These are phyloP conservation scores for Ceratocystis harringtonii DNA, from an alignment of 2,329 filamentous ascomycete genomes.

Conservation along the genomic window DNA sequence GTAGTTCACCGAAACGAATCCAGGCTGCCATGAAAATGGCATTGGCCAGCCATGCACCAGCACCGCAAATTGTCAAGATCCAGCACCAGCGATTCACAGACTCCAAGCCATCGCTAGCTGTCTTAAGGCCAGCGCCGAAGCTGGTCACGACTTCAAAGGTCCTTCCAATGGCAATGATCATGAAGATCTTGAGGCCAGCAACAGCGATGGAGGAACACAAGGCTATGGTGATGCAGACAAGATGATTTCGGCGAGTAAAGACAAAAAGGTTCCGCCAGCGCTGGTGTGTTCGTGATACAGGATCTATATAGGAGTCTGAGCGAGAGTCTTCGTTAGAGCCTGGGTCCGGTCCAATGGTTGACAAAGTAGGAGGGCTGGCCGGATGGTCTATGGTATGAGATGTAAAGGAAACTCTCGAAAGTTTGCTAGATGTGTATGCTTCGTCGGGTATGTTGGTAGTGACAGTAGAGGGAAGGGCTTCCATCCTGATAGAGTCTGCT, in stretches of 20 bases:
- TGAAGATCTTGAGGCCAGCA: slow-evolving; percentile 47
- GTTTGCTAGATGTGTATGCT: background rate
- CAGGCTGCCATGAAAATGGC: slow-evolving; percentile 54
- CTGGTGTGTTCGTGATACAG: background rate
- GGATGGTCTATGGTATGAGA: background rate
- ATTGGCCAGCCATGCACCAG: slow-evolving; percentile 51
- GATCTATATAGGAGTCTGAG: background rate
- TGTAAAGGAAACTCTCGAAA: background rate
- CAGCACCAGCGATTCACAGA: slow-evolving; percentile 43
- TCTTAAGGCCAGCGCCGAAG: slow-evolving; percentile 43
- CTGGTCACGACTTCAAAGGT: slow-evolving; percentile 58
- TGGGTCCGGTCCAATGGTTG: background rate
- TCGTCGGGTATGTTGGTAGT: background rate
- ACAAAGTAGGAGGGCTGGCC: no score
- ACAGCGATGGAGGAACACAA: slow-evolving; percentile 41
- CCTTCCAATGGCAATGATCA: slow-evolving; percentile 57
- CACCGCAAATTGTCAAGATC: slow-evolving; percentile 47
- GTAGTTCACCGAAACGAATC: slow-evolving; percentile 66
- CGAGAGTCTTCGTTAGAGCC: background rate
- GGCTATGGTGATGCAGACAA: slow-evolving; percentile 38
- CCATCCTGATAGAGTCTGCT: background rate
- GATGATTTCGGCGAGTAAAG: slow-evolving; percentile 52
- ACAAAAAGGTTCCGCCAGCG: slow-evolving; percentile 44
- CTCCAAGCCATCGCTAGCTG: slow-evolving; percentile 35
- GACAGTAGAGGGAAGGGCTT: background rate